Evolutionary conservation across 2,329 filamentous ascomycete species (phyloP).

Genomic region (Rhynchosporium secalis): DNA sequence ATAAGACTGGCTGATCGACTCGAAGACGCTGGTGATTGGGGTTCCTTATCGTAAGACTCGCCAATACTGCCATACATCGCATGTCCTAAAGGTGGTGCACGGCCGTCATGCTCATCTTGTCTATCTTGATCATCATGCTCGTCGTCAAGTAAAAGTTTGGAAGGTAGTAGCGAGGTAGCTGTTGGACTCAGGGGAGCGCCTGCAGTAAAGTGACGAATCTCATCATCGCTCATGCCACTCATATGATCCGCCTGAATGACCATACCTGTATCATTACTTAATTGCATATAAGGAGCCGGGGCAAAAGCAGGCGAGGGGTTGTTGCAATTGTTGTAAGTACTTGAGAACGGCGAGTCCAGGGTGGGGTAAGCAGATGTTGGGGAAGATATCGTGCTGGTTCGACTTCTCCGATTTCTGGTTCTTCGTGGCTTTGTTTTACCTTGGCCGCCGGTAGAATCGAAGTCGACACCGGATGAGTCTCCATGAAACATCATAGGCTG

Average conservation of each 20-base stretch:
- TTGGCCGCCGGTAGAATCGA: slow-evolving; percentile 34
- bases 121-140: slow-evolving; percentile 50
- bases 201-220: slow-evolving; percentile 59
- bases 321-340: slow-evolving; percentile 45
- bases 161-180: slow-evolving; percentile 71
- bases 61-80: slow-evolving; percentile 43
- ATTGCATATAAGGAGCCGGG: slow-evolving; percentile 48
- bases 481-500: slow-evolving; percentile 36
- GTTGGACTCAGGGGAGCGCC: slow-evolving; percentile 76
- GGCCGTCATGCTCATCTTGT: slow-evolving; percentile 43
- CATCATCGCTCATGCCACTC: slow-evolving; percentile 57
- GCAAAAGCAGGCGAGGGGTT: slow-evolving; percentile 51
- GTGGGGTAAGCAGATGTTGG: slow-evolving; percentile 35
- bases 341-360: slow-evolving; percentile 41
- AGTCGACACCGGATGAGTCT: slow-evolving; percentile 40
- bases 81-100: slow-evolving; percentile 31
- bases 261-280: slow-evolving; percentile 38
- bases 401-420: slow-evolving; percentile 43
- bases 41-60: slow-evolving; percentile 45
- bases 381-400: slow-evolving; percentile 42
- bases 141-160: slow-evolving; percentile 61
- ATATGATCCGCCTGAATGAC: slow-evolving; percentile 39
- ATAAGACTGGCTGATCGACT: slow-evolving; percentile 56
- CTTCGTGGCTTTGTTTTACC: slow-evolving; percentile 42
- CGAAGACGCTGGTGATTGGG: slow-evolving; percentile 63